phyloP scores from a whole-genome alignment of 2,329 filamentous ascomycete genomes.

The Colletotrichum salicis region DNA sequence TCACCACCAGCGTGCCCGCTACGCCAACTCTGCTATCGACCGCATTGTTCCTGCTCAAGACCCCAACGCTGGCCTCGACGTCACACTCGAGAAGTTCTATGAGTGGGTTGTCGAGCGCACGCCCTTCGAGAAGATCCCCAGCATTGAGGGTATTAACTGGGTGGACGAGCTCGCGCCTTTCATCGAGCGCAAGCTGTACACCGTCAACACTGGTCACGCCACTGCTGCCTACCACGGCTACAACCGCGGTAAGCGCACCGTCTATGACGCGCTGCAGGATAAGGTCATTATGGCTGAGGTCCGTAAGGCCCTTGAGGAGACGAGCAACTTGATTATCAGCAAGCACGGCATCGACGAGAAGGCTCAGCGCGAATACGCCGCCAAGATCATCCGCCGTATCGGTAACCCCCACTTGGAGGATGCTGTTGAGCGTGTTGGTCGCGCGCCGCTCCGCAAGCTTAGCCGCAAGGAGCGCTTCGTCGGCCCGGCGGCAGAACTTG shows the following conservation, averaged over 20 bases:
- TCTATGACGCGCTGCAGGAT: slow-evolving; percentile 89
- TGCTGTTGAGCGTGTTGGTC: slow-evolving; percentile 92
- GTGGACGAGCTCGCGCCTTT: slow-evolving; percentile 91
- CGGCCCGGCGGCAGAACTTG: slow-evolving; percentile 88
- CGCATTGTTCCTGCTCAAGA: slow-evolving; percentile 96
- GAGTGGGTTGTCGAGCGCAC: slow-evolving; percentile 96
- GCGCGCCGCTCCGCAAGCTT: slow-evolving; percentile 93
- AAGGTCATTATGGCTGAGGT: slow-evolving; percentile 83
- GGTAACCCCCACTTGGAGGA: slow-evolving; percentile 94
- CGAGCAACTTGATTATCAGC: slow-evolving; percentile 82
- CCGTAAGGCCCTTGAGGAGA: slow-evolving; percentile 83
- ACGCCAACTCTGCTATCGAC: slow-evolving; percentile 98
- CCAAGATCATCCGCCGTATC: slow-evolving; percentile 92
- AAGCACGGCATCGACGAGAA: slow-evolving; percentile 83
- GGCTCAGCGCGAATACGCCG: slow-evolving; percentile 87
- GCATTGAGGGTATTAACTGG: slow-evolving; percentile 91
- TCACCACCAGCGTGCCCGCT: slow-evolving; percentile 81
- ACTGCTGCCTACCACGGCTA: slow-evolving; percentile 96
- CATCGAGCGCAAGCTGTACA: slow-evolving; percentile 99
- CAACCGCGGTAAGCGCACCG: slow-evolving; percentile 84
- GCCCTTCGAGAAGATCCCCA: slow-evolving; percentile 81
- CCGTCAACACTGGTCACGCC: slow-evolving; percentile 97
- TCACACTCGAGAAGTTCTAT: slow-evolving; percentile 98
- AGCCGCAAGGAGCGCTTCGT: slow-evolving; percentile 96
- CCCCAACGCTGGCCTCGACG: slow-evolving; percentile 81